Conservation (phyloP, 352 stramenopile genomes). For the Pythium vanterpoolii region DNA sequence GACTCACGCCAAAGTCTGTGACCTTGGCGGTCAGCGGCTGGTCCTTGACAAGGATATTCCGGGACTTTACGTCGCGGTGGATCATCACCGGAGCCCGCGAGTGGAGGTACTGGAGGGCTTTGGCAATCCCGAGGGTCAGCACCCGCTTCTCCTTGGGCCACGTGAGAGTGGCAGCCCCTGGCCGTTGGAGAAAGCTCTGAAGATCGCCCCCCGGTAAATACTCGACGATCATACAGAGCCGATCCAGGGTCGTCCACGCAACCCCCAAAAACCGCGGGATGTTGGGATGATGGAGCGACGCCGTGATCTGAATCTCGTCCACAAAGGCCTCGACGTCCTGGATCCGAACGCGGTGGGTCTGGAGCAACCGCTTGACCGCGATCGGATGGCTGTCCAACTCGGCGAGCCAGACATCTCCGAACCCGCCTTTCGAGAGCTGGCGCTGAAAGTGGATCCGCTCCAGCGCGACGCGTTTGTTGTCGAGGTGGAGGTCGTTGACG, state of each 20-base stretch:
- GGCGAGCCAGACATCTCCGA: conserved; percentile 30
- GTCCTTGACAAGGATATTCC: conserved; percentile 39
- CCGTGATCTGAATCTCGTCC: conserved; percentile 27
- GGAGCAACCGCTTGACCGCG: conserved; percentile 27
- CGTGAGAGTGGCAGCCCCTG: conserved; percentile 17
- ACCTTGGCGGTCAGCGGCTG: conserved; percentile 52
- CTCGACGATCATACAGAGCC: conserved; percentile 25
- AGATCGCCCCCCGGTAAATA: conserved; percentile 26
- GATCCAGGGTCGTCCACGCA: conserved; percentile 21
- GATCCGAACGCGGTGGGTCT: conserved; percentile 10
- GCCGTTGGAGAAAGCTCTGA: conserved; percentile 20
- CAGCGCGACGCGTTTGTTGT: conserved; percentile 20
- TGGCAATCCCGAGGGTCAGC: conserved; percentile 43
- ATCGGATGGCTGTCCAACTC: conserved; percentile 12
- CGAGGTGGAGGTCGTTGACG: conserved; percentile 20
- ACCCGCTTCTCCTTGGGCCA: conserved; percentile 45
- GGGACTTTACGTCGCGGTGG: conserved; percentile 53
- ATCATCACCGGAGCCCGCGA: conserved; percentile 30
- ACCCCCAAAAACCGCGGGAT: conserved; percentile 25
- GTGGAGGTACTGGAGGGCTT: conserved; percentile 47
- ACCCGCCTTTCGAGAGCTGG: conserved; percentile 21
- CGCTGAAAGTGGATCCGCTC: conserved; percentile 23
- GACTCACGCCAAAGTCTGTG: conserved; percentile 81
- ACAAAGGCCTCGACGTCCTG: conserved; percentile 25
- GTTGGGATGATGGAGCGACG: conserved; percentile 25